Evolutionary conservation across 2,329 filamentous ascomycete genomes (phyloP).

Genomic region (Zopfia rhizophila): DNA sequence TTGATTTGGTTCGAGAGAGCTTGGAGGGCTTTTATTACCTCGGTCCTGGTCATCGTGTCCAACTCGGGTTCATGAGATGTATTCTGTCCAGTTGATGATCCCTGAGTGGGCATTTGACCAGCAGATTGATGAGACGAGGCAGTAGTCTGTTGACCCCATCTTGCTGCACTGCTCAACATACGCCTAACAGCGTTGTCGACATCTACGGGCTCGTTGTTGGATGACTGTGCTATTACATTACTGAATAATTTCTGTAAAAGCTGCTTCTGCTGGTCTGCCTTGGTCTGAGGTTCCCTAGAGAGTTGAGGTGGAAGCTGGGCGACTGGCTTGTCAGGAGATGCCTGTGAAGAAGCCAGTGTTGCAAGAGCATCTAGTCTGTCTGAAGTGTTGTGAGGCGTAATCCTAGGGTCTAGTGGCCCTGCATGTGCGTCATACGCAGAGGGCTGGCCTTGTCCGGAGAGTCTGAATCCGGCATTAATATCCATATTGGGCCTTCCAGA

Average conservation of each 20-base stretch:
- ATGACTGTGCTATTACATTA: constrained; percentile 22
- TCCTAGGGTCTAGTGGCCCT: neutral
- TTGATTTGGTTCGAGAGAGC: constrained; percentile 40
- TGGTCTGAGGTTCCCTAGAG: constrained; percentile 41
- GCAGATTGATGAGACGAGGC: neutral
- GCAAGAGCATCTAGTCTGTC: constrained; percentile 20
- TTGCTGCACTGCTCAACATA: constrained; percentile 23
- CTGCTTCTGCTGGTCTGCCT: constrained; percentile 37
- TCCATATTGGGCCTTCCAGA: constrained; percentile 7
- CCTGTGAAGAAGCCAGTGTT: constrained; percentile 18
- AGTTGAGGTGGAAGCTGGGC: constrained; percentile 12
- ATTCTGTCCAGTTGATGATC: neutral
- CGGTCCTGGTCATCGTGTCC: constrained; percentile 29
- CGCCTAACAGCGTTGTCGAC: constrained; percentile 36
- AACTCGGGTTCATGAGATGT: neutral
- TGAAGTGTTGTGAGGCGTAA: neutral
- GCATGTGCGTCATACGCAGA: constrained; percentile 1
- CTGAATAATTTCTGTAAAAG: constrained; percentile 37
- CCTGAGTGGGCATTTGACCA: too few relatives aligned
- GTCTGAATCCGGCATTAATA: too few relatives aligned
- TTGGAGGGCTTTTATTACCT: constrained; percentile 35
- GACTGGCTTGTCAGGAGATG: constrained; percentile 2
- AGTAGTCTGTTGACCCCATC: constrained; percentile 9
- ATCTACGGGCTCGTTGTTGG: constrained; percentile 26
- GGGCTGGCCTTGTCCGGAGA: too few relatives aligned